A percentile compares a stretch with the other conserved stretches of the same genome.
Evolutionary conservation across 2,329 filamentous ascomycete genomes (phyloP).

Genomic region (Saccharata proteae): DNA sequence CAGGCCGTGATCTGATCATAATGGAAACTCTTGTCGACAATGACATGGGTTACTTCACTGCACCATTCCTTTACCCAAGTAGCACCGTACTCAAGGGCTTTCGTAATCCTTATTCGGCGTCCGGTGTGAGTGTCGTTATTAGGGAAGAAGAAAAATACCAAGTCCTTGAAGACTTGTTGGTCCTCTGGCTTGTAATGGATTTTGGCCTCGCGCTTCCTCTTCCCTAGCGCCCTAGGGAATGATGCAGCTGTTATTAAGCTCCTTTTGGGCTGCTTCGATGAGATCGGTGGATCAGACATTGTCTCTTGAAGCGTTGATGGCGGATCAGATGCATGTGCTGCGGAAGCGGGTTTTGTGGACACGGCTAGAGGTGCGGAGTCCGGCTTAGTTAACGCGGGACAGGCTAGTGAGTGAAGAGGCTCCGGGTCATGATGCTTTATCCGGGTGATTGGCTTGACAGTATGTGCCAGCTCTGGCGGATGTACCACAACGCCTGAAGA

Average conservation of each 20-base stretch:
- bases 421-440: neutral
- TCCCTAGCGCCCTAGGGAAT: slow-evolving; percentile 20
- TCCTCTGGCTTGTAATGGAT: slow-evolving; percentile 21
- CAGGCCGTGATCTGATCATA: slow-evolving; percentile 52
- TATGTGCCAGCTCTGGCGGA: slow-evolving; percentile 1
- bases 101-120: slow-evolving; percentile 60
- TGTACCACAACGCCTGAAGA: too few species aligned
- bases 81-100: slow-evolving; percentile 57
- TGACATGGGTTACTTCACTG: slow-evolving; percentile 51
- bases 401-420: neutral
- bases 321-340: neutral
- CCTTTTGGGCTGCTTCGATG: neutral
- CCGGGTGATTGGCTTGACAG: slow-evolving; percentile 4
- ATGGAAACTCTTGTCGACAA: slow-evolving; percentile 59
- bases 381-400: neutral
- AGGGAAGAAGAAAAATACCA: slow-evolving; percentile 50
- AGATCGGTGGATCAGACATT: neutral
- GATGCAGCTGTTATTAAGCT: neutral
- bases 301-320: neutral
- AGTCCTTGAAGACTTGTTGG: slow-evolving; percentile 19
- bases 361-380: neutral
- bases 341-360: neutral
- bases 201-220: slow-evolving; percentile 17
- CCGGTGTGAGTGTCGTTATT: slow-evolving; percentile 60
- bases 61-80: slow-evolving; percentile 50